Evolutionary conservation across 148 eudicot genomes (phyloP).

Genomic region (Chenopodium quinoa): DNA sequence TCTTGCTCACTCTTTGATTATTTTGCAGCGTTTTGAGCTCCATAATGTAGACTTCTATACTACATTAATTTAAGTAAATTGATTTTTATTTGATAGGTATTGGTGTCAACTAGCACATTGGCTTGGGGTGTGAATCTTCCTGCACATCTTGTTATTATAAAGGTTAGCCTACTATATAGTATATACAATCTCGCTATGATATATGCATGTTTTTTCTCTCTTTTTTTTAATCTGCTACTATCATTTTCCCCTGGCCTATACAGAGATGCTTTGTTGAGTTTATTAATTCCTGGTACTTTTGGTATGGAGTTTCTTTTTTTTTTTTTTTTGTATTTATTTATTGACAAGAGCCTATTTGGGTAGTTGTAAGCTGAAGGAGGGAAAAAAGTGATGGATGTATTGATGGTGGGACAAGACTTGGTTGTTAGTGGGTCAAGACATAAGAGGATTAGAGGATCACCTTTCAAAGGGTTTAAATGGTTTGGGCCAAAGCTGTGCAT

Average conservation of each 20-base stretch:
- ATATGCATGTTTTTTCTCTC: background rate
- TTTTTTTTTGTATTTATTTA: background rate
- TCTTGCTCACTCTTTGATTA: background rate
- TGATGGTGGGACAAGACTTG: background rate
- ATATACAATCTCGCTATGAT: background rate
- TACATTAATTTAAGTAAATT: background rate
- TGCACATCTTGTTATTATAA: constrained; percentile 94
- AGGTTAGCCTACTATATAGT: constrained; percentile 45
- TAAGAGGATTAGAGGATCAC: too few relatives aligned
- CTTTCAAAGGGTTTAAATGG: too few relatives aligned
- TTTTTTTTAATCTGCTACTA: background rate
- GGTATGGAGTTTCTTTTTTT: background rate
- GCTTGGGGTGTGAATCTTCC: constrained; percentile 99
- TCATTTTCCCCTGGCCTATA: background rate
- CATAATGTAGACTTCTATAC: background rate
- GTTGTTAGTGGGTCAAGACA: too few relatives aligned
- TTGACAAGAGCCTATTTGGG: background rate
- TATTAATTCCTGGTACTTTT: background rate
- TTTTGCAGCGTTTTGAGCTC: constrained; percentile 7
- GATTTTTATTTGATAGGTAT: constrained; percentile 44
- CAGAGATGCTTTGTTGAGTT: background rate
- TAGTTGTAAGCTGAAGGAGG: background rate
- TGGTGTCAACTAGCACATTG: constrained; percentile 98
- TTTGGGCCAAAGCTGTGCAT: too few relatives aligned
- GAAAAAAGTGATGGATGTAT: background rate